Percentiles rank a stretch among this genome's conserved stretches.
Conservation (phyloP, 2,329 filamentous ascomycete species). For the Tolypocladium album region DNA sequence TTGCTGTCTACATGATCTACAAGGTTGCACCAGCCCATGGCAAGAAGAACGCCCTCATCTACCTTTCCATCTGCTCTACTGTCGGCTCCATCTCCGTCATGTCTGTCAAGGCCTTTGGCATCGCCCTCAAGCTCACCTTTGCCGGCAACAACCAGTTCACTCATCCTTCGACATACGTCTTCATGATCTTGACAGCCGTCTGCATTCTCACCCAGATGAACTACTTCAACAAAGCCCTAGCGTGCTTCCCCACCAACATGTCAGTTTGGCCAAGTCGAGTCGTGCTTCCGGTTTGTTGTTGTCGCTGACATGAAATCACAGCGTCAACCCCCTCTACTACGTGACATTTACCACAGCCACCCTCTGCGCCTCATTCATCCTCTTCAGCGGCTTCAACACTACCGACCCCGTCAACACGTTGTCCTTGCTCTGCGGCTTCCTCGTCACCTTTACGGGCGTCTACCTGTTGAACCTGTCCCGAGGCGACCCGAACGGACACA, state of each 20-base stretch:
- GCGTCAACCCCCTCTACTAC: slow-evolving; percentile 93
- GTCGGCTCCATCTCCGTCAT: slow-evolving; percentile 97
- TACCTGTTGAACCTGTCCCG: slow-evolving; percentile 95
- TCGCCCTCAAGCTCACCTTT: slow-evolving; percentile 91
- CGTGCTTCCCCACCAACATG: slow-evolving; percentile 96
- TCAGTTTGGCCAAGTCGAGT: slow-evolving; percentile 34
- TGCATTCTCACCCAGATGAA: slow-evolving; percentile 99
- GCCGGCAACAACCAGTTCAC: slow-evolving; percentile 90
- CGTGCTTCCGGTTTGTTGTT: not conserved
- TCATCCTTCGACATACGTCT: slow-evolving; percentile 93
- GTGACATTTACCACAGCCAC: slow-evolving; percentile 95
- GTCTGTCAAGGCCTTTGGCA: slow-evolving; percentile 97
- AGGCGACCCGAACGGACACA: slow-evolving; percentile 72
- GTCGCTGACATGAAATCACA: slow-evolving; percentile 24
- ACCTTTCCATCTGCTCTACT: slow-evolving; percentile 94
- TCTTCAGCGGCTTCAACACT: slow-evolving; percentile 94
- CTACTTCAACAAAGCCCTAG: slow-evolving; percentile 98
- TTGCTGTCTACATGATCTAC: slow-evolving; percentile 94
- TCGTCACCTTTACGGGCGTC: slow-evolving; percentile 90
- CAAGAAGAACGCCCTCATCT: slow-evolving; percentile 92
- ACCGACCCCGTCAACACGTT: slow-evolving; percentile 85
- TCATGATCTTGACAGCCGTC: slow-evolving; percentile 82
- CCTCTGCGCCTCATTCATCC: slow-evolving; percentile 86
- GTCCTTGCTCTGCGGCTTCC: slow-evolving; percentile 83
- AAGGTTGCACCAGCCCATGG: slow-evolving; percentile 80